A percentile compares a stretch with the other conserved stretches of the same genome.
Conservation (phyloP, 768 basidiomycete species). For the Mycena epipterygia region DNA sequence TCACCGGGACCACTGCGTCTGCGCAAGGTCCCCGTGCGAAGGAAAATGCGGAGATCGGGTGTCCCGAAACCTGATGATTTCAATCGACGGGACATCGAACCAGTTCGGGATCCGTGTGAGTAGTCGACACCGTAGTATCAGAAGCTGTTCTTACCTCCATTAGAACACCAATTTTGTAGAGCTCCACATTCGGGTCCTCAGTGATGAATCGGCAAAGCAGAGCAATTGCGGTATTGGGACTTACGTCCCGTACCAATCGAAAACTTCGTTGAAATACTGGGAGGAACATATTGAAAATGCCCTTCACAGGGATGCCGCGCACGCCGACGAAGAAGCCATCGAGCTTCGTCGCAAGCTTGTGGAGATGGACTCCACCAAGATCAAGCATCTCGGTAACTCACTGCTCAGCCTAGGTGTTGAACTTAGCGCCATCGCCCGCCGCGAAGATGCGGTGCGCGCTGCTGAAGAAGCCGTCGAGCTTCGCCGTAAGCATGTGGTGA, state of each 20-base stretch:
- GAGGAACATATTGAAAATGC: conserved; percentile 39
- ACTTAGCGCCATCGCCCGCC: too few species aligned
- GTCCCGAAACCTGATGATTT: not conserved
- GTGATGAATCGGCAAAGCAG: conserved; percentile 33
- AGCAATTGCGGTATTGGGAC: conserved; percentile 50
- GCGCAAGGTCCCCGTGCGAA: not conserved
- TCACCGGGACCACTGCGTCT: not conserved
- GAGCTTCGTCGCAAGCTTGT: too few species aligned
- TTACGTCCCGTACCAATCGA: conserved; percentile 40
- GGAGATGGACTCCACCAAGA: too few species aligned
- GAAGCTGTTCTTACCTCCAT: not conserved
- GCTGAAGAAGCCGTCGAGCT: too few species aligned
- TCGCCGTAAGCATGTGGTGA: too few species aligned
- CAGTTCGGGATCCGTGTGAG: conserved; percentile 40
- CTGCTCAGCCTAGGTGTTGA: too few species aligned
- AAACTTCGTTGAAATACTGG: conserved; percentile 33
- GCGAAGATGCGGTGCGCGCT: too few species aligned
- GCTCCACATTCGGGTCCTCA: conserved; percentile 41
- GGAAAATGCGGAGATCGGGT: not conserved
- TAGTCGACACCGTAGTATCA: not conserved
- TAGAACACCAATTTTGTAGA: conserved; percentile 54
- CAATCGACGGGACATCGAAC: not conserved
- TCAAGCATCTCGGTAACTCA: too few species aligned
- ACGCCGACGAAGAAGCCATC: too few species aligned
- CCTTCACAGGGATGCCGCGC: conserved; percentile 53